phyloP scores from a whole-genome alignment of 176 grass and related monocot genomes.

The Oryza coarctata region DNA sequence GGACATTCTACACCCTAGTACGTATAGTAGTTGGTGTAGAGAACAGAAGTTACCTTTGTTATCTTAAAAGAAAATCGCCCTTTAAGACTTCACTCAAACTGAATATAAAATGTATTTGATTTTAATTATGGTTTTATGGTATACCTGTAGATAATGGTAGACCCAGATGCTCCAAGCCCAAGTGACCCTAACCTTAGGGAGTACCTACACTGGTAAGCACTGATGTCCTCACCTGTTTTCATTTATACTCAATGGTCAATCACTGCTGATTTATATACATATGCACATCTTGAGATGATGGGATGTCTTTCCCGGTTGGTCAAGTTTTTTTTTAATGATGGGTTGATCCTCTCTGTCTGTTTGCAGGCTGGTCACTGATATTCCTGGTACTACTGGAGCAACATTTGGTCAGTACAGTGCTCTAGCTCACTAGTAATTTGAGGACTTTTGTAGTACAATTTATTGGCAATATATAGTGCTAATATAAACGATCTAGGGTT shows the following conservation, averaged over 20 bases:
- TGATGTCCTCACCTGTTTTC: background rate
- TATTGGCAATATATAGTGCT: no score
- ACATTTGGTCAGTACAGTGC: constrained; percentile 47
- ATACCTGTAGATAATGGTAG: constrained; percentile 57
- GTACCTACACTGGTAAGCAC: constrained; percentile 63
- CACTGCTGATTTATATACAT: background rate
- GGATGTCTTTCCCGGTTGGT: no score
- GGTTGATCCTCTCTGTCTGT: background rate
- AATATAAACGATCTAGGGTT: no score
- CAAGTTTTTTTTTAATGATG: no score
- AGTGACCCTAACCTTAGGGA: constrained; percentile 66
- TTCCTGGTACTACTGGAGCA: constrained; percentile 61
- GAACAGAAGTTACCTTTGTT: background rate
- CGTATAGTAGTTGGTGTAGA: background rate
- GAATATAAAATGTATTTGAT: background rate
- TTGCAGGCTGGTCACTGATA: constrained; percentile 72
- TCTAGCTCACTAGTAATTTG: no score
- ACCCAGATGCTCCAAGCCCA: constrained; percentile 84
- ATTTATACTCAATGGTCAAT: background rate
- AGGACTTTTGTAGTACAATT: no score
- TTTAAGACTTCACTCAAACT: background rate
- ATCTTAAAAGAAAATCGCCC: no score
- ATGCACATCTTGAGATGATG: background rate
- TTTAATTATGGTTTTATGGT: background rate
- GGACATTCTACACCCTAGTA: constrained; percentile 88